These are phyloP conservation scores for Gossypium davidsonii DNA, from an alignment of 441 rosid species.

Conservation along the genomic window DNA sequence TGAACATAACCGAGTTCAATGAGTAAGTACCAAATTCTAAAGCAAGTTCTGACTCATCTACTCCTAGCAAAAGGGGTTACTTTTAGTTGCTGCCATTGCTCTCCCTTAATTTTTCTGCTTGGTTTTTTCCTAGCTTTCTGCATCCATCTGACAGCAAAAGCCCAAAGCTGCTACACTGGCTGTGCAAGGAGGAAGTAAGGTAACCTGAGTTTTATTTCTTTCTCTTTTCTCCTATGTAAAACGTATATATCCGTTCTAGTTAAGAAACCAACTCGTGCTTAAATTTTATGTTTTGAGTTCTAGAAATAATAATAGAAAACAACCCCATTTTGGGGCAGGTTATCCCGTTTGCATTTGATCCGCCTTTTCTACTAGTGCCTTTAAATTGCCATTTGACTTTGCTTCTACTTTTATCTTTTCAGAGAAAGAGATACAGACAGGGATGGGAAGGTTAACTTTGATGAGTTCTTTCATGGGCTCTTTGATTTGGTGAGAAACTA, in stretches of 20 bases:
- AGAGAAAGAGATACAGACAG: conserved; percentile 94
- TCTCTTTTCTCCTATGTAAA: not conserved
- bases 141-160: conserved; percentile 95
- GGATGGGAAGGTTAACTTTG: conserved; percentile 76
- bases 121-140: conserved; percentile 52
- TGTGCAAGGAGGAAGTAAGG: conserved; percentile 98
- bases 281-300: not conserved
- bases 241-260: not conserved
- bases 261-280: not conserved
- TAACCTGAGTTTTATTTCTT: conserved; percentile 23
- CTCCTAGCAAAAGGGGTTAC: not conserved
- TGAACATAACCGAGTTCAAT: conserved; percentile 84
- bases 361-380: not conserved
- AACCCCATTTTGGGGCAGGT: not conserved
- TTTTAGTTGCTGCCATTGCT: not conserved
- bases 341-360: not conserved
- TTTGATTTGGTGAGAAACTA: conserved; percentile 87
- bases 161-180: conserved; percentile 64
- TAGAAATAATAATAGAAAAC: not conserved
- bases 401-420: conserved; percentile 12
- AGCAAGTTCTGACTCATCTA: not conserved
- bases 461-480: conserved; percentile 89
- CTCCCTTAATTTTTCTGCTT: conserved; percentile 19
- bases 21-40: conserved; percentile 52
- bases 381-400: conserved; percentile 11